These are phyloP conservation scores for Miscanthus lutarioriparius DNA, from an alignment of 176 grass and related monocot genomes.

Conservation along the genomic window DNA sequence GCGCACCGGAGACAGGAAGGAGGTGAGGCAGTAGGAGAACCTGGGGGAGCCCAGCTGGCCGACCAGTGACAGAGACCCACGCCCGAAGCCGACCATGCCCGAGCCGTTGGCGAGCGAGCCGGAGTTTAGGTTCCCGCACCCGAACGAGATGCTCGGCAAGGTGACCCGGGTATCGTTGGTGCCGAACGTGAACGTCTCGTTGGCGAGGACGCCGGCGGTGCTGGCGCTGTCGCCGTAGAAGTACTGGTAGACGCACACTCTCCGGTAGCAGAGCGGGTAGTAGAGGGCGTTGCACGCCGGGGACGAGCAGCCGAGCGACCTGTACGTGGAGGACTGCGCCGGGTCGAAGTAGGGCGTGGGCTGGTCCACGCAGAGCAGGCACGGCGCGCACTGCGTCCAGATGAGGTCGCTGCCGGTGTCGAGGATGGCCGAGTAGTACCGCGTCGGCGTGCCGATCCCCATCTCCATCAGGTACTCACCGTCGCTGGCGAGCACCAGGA, in stretches of 20 bases:
- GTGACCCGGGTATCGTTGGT: slow-evolving; percentile 38
- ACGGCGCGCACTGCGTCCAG: slow-evolving; percentile 77
- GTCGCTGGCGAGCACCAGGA: slow-evolving; percentile 50
- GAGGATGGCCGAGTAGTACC: slow-evolving; percentile 54
- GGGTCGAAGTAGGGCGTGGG: slow-evolving; percentile 58
- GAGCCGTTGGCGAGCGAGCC: slow-evolving; percentile 66
- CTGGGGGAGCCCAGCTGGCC: slow-evolving; percentile 48
- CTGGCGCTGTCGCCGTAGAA: slow-evolving; percentile 61
- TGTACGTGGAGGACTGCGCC: slow-evolving; percentile 39
- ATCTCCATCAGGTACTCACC: slow-evolving; percentile 77
- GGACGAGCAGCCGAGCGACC: slow-evolving; percentile 34
- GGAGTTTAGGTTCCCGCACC: slow-evolving; percentile 65
- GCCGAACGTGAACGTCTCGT: slow-evolving; percentile 82
- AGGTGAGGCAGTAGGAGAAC: slow-evolving; percentile 90
- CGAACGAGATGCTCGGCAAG: slow-evolving; percentile 51
- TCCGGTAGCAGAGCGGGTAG: slow-evolving; percentile 50
- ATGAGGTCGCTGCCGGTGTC: slow-evolving; percentile 60
- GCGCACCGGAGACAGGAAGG: slow-evolving; percentile 33
- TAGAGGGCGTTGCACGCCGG: slow-evolving; percentile 53
- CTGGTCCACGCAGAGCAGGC: slow-evolving; percentile 64
- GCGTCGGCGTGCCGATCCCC: slow-evolving; percentile 68
- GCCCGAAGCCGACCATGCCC: slow-evolving; percentile 86
- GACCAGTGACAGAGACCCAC: slow-evolving; percentile 58
- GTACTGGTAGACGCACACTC: slow-evolving; percentile 67
- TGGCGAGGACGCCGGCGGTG: slow-evolving; percentile 63